Evolutionary conservation across 2,329 filamentous ascomycete species (phyloP).

Genomic region (Zasmidium cellare): DNA sequence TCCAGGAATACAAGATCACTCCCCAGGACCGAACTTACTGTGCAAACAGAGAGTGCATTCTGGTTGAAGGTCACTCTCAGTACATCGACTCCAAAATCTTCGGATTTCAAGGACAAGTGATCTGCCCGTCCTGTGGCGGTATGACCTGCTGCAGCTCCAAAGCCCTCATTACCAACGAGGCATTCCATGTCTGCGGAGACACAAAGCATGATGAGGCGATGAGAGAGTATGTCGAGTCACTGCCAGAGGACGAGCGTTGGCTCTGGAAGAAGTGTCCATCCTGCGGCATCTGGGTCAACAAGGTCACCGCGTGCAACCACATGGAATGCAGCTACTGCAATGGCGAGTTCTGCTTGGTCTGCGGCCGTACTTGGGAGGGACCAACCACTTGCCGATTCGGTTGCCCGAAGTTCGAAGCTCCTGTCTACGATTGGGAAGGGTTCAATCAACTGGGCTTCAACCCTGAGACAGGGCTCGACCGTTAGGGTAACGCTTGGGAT

Average conservation of each 20-base stretch:
- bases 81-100: neutral
- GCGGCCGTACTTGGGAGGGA: constrained; percentile 4
- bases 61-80: neutral
- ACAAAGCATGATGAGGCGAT: neutral
- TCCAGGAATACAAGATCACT: neutral
- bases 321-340: neutral
- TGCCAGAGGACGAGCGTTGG: constrained; percentile 1
- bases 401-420: constrained; percentile 5
- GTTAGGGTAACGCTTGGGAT: constrained; percentile 3
- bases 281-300: neutral
- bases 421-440: constrained; percentile 9
- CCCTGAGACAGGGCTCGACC: constrained; percentile 7
- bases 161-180: neutral
- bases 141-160: neutral
- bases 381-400: constrained; percentile 2
- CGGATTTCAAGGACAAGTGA: neutral
- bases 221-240: neutral
- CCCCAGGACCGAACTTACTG: neutral
- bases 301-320: neutral
- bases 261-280: neutral
- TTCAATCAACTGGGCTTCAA: constrained; percentile 7
- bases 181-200: neutral
- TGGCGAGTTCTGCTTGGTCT: constrained; percentile 7
- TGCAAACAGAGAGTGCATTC: neutral
- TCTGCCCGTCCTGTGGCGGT: neutral